Conservation (phyloP, 345 rosid genomes). For the Gossypium anomalum region DNA sequence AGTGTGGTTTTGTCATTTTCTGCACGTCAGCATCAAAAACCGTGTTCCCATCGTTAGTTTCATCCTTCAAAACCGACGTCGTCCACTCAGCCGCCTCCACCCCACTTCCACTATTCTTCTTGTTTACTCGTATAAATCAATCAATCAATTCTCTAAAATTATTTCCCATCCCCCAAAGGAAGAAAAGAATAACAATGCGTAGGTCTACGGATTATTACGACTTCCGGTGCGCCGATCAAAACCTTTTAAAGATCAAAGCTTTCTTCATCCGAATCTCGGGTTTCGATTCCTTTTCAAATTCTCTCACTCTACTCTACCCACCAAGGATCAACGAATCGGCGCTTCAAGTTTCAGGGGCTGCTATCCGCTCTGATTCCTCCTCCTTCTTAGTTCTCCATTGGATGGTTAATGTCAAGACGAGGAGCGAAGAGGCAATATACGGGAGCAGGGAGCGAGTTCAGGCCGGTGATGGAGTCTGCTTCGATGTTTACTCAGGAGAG, state of each 20-base stretch:
- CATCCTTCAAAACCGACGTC: background rate
- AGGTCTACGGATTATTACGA: slow-evolving; percentile 43
- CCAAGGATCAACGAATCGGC: slow-evolving; percentile 50
- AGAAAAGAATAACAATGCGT: slow-evolving; percentile 39
- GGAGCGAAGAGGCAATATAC: slow-evolving; percentile 37
- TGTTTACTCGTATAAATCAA: background rate
- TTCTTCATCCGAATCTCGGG: slow-evolving; percentile 54
- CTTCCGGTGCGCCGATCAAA: slow-evolving; percentile 15
- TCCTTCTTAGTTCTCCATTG: slow-evolving; percentile 68
- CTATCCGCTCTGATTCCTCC: slow-evolving; percentile 50
- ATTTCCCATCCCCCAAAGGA: background rate
- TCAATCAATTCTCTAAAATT: background rate
- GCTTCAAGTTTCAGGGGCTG: slow-evolving; percentile 53
- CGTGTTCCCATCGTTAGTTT: background rate
- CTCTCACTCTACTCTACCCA: slow-evolving; percentile 64
- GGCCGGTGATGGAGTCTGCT: slow-evolving; percentile 46
- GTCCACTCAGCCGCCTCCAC: background rate
- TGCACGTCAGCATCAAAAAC: background rate
- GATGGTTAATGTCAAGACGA: slow-evolving; percentile 29
- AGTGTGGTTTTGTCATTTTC: background rate
- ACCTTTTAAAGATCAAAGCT: slow-evolving; percentile 47
- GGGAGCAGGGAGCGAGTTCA: slow-evolving; percentile 66
- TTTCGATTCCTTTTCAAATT: slow-evolving; percentile 35
- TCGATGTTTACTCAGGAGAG: slow-evolving; percentile 53
- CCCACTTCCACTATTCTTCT: background rate